Base-by-base conservation (phyloP, 1,139 yeast species). In the Lodderomyces elongisporus region DNA sequence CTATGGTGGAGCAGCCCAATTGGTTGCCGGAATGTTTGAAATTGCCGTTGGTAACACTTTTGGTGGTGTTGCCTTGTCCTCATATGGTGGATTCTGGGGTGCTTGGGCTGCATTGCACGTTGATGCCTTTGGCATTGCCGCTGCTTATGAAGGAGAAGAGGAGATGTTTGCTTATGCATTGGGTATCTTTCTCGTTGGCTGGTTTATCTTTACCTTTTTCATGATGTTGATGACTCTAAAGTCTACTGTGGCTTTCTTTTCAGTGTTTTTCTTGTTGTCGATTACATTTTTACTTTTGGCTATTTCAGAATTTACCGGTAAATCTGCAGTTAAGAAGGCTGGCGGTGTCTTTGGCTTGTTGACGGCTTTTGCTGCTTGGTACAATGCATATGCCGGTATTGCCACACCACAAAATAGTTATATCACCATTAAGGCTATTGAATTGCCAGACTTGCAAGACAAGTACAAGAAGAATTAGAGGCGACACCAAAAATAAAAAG, bases 11-110 rank as follows among this genome's bases (percentile, higher is more conserved):
- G 60, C 77, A 10, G 76, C 84, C 32, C 95, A 85, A 55, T 57
- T 66, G 32, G 48, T 66, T 69, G 93, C 94, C 17, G 88, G 87
- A 38, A 74, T 81, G 77, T 80, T 83, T 74, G 87, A 79, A 51
- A 68, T 80, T 47, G 81, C 82, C 15, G 63, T 71, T 27, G 94
- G 88, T 49, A 85, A 87, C 65, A 79, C 95, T 36, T 88, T 87
- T 66, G 96, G 95, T 77, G 95, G 87, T 40, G 75, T 85, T 34
- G 94, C 94, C 3, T 70, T 87, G 40, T 62, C 81, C 16, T 81
- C 93, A 5, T 88, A 67, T 53, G 96, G 94, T 41, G 95, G 91
- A 1, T 88, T 87, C 60, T 88, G 96, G 96, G 69, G 85, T 56
- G 68, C 89, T 28, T 83, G 75, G 59, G 93, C 77, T 42, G 89